A percentile compares a stretch with the other conserved stretches of the same genome.
Evolutionary conservation across 169 alveolate genomes (phyloP).

Genomic region (Perkinsus olseni): DNA sequence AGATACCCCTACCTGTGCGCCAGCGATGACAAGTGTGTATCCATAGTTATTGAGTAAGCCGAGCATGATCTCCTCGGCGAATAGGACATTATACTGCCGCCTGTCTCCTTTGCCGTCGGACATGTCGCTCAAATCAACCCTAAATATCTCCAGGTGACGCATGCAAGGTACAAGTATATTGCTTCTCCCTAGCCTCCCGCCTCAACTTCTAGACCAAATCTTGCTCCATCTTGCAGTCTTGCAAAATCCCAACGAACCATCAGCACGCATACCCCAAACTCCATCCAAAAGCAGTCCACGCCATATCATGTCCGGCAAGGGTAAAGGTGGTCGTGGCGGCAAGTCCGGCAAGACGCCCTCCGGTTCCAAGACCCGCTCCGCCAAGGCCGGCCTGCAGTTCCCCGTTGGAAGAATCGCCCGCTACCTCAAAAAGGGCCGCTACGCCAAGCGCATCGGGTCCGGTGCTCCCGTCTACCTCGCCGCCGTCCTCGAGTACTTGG

Average conservation of each 20-base stretch:
- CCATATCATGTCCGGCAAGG: constrained; percentile 50
- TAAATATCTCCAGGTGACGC: not conserved
- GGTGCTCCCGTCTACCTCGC: constrained; percentile 97
- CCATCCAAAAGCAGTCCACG: no score
- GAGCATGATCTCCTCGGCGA: not conserved
- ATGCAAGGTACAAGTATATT: not conserved
- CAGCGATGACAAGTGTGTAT: not conserved
- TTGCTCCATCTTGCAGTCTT: not conserved
- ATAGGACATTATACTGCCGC: not conserved
- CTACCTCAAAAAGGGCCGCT: constrained; percentile 87
- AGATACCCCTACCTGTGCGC: not conserved
- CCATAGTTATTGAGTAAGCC: not conserved
- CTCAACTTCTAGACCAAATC: no score
- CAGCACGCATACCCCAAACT: not conserved
- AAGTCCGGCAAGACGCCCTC: constrained; percentile 46
- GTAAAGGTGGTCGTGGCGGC: constrained; percentile 64
- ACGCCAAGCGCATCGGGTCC: constrained; percentile 94
- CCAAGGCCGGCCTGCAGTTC: constrained; percentile 97
- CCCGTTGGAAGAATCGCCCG: constrained; percentile 96
- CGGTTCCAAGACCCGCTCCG: constrained; percentile 80
- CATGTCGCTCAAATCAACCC: not conserved
- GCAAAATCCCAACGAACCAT: not conserved
- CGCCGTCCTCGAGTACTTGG: constrained; percentile 91
- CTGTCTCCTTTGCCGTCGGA: not conserved
- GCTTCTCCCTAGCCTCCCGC: no score